These are phyloP conservation scores for Mycena belliarum DNA, from an alignment of 768 basidiomycete species.

Conservation along the genomic window DNA sequence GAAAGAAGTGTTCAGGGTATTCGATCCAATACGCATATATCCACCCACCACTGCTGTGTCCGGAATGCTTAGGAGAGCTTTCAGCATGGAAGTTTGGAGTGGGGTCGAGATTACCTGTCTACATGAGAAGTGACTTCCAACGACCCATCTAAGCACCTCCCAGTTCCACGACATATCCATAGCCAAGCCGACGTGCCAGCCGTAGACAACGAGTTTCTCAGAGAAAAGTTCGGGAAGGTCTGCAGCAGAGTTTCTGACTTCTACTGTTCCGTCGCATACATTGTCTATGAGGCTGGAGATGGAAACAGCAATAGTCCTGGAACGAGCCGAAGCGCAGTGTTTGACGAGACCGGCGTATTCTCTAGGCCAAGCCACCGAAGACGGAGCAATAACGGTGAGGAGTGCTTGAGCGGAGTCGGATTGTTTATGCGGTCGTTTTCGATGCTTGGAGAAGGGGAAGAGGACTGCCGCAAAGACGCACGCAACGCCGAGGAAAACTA, in stretches of 20 bases:
- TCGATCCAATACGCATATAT: slow-evolving; percentile 9
- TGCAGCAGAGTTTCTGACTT: slow-evolving; percentile 43
- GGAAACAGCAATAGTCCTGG: slow-evolving; percentile 32
- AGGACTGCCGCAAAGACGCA: not conserved
- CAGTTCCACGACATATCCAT: slow-evolving; percentile 35
- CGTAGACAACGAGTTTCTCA: slow-evolving; percentile 34
- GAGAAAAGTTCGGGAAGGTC: slow-evolving; percentile 41
- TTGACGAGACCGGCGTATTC: slow-evolving; percentile 36
- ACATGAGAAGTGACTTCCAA: slow-evolving; percentile 25
- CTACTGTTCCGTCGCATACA: slow-evolving; percentile 40
- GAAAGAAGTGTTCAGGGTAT: not conserved
- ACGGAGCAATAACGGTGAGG: slow-evolving; percentile 43
- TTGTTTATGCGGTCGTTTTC: slow-evolving; percentile 1
- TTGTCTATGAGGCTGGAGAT: slow-evolving; percentile 37
- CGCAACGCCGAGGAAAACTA: not conserved
- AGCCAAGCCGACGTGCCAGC: slow-evolving; percentile 37
- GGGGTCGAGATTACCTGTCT: not conserved
- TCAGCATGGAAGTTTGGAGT: no score
- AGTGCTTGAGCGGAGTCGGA: slow-evolving; percentile 37
- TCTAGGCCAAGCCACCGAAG: slow-evolving; percentile 45
- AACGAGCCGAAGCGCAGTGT: slow-evolving; percentile 5
- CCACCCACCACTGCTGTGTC: slow-evolving; percentile 3
- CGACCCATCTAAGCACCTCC: slow-evolving; percentile 38
- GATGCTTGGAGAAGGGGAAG: not conserved
- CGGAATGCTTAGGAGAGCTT: not conserved